A percentile compares a stretch with the other conserved stretches of the same genome.
These are phyloP conservation scores for Hippophae rhamnoides DNA, from an alignment of 306 rosid species.

Conservation along the genomic window DNA sequence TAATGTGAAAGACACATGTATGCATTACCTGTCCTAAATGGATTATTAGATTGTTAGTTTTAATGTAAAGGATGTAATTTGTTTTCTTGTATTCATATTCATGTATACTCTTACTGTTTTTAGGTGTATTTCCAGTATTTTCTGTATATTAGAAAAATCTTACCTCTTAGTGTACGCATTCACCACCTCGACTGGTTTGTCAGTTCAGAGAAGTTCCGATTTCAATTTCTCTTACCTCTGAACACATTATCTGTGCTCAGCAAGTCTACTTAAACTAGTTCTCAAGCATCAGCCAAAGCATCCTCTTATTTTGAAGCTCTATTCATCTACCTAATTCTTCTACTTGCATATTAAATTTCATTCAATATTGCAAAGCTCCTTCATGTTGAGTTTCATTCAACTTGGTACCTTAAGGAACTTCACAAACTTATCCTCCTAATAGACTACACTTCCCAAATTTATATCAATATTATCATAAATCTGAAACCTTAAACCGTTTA, in stretches of 20 bases:
- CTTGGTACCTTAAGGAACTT: slow-evolving; percentile 11
- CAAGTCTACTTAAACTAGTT: slow-evolving; percentile 38
- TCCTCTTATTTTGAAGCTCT: slow-evolving; percentile 20
- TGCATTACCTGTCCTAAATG: too few species aligned
- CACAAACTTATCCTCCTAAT: neutral
- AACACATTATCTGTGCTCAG: slow-evolving; percentile 22
- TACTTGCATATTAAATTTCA: neutral
- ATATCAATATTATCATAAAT: neutral
- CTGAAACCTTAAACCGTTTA: slow-evolving; percentile 8
- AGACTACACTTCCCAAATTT: neutral
- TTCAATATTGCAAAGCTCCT: neutral
- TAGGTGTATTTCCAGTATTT: too few species aligned
- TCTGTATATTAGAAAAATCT: too few species aligned
- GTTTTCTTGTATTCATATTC: too few species aligned
- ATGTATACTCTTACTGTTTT: too few species aligned
- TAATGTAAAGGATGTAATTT: too few species aligned
- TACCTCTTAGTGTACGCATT: too few species aligned
- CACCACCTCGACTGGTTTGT: too few species aligned
- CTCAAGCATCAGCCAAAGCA: slow-evolving; percentile 18
- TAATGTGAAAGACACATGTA: too few species aligned
- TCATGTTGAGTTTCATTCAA: slow-evolving; percentile 24
- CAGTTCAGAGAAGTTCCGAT: too few species aligned
- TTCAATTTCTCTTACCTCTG: neutral
- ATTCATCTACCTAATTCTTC: slow-evolving; percentile 1
- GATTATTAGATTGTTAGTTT: too few species aligned